A percentile compares a stretch with the other conserved stretches of the same genome.
Conservation (phyloP, 108 stramenopile species). For the Nannochloropsis oceanica region DNA sequence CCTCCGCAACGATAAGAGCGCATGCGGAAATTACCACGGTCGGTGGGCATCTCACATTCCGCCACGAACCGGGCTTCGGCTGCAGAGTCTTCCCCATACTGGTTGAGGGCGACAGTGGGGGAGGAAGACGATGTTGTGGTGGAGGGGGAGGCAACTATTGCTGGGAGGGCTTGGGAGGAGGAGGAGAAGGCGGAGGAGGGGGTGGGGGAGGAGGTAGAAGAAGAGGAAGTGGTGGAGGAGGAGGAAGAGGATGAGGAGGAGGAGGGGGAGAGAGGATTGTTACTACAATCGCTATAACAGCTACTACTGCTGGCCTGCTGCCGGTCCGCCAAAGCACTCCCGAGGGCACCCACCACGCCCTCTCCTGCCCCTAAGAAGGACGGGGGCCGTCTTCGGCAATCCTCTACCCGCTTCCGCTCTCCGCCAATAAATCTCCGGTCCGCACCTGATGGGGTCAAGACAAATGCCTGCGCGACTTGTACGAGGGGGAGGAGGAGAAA, state of each 20-base stretch:
- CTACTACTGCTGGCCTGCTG: neutral
- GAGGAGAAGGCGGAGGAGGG: neutral
- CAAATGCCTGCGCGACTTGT: neutral
- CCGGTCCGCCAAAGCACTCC: neutral
- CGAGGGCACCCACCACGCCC: neutral
- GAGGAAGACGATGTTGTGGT: neutral
- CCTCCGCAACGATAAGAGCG: conserved; percentile 24
- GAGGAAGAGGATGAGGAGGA: neutral
- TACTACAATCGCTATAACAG: neutral
- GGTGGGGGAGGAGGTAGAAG: neutral
- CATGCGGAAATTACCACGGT: conserved; percentile 17
- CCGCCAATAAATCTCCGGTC: neutral
- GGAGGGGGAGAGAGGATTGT: neutral
- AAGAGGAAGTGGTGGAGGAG: neutral
- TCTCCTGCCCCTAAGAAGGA: neutral
- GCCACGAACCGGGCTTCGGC: conserved; percentile 15
- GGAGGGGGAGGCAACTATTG: neutral
- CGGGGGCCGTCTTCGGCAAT: neutral
- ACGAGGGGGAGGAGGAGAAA: neutral
- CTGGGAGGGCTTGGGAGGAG: neutral
- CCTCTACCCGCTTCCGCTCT: neutral
- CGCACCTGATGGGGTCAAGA: neutral
- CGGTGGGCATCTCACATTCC: conserved; percentile 32
- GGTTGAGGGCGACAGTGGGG: neutral
- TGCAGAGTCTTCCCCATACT: neutral